A percentile compares a stretch with the other conserved stretches of the same genome.
phyloP scores from a whole-genome alignment of 805 yeast species.

The Ogataea pilisensis region DNA sequence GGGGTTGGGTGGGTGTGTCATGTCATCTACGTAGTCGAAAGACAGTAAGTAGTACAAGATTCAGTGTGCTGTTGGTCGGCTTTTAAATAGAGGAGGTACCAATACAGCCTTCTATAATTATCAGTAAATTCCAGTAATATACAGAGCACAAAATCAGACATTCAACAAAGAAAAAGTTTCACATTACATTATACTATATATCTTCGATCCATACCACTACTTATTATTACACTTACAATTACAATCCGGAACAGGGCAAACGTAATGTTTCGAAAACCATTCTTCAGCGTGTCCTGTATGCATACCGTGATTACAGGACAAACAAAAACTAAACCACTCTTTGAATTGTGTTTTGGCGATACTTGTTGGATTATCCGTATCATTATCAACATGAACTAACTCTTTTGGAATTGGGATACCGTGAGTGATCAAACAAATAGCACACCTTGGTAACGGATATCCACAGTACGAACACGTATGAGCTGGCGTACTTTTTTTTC shows the following conservation, averaged over 20 bases:
- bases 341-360: slow-evolving; percentile 45
- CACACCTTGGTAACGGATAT: slow-evolving; percentile 82
- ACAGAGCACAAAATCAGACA: too few species aligned
- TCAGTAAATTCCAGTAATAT: too few species aligned
- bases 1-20: too few species aligned
- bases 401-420: slow-evolving; percentile 61
- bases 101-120: too few species aligned
- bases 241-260: slow-evolving; percentile 95
- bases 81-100: too few species aligned
- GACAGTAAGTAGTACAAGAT: too few species aligned
- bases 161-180: too few species aligned
- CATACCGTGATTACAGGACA: slow-evolving; percentile 88
- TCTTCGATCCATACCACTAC: too few species aligned
- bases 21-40: too few species aligned
- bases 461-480: slow-evolving; percentile 78
- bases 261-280: slow-evolving; percentile 84
- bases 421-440: slow-evolving; percentile 76
- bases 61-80: too few species aligned
- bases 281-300: slow-evolving; percentile 95
- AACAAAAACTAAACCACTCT: slow-evolving; percentile 89
- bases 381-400: slow-evolving; percentile 24
- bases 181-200: too few species aligned
- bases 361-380: slow-evolving; percentile 7
- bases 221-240: slow-evolving; percentile 70
- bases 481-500: slow-evolving; percentile 10